A percentile compares a stretch with the other conserved stretches of the same genome.
Conservation (phyloP, 1,139 yeast genomes). For the Taphrina communis region DNA sequence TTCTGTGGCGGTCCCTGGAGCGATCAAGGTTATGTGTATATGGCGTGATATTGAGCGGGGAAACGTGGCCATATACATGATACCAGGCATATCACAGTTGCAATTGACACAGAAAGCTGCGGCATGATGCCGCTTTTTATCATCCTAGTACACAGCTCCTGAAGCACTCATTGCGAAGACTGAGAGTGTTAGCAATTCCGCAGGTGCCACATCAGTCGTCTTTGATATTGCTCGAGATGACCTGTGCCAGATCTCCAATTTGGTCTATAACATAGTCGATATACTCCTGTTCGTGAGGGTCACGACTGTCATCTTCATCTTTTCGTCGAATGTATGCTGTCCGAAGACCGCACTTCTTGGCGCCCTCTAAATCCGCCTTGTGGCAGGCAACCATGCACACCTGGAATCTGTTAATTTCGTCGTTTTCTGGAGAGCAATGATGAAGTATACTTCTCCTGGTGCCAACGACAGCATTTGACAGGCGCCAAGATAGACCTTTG, state of each 20-base stretch:
- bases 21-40: too few species aligned
- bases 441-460: constrained; percentile 41
- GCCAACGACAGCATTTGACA: constrained; percentile 42
- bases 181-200: too few species aligned
- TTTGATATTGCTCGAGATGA: not conserved
- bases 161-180: too few species aligned
- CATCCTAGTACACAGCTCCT: too few species aligned
- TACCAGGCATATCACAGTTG: too few species aligned
- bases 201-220: too few species aligned
- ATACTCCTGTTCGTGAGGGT: constrained; percentile 16
- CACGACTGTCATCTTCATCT: constrained; percentile 38
- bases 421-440: too few species aligned
- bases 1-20: too few species aligned
- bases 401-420: not conserved
- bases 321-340: constrained; percentile 45
- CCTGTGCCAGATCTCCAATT: constrained; percentile 31
- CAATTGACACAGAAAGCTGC: too few species aligned
- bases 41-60: too few species aligned
- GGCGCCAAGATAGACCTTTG: constrained; percentile 45
- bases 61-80: too few species aligned
- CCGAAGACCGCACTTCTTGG: constrained; percentile 43
- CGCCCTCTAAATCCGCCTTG: constrained; percentile 45
- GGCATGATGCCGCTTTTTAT: too few species aligned
- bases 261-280: constrained; percentile 25
- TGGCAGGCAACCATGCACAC: constrained; percentile 46